Percentiles rank a stretch among this genome's conserved stretches.
These are phyloP conservation scores for Leptographium galeiforme DNA, from an alignment of 2,329 filamentous ascomycete species.

Conservation along the genomic window DNA sequence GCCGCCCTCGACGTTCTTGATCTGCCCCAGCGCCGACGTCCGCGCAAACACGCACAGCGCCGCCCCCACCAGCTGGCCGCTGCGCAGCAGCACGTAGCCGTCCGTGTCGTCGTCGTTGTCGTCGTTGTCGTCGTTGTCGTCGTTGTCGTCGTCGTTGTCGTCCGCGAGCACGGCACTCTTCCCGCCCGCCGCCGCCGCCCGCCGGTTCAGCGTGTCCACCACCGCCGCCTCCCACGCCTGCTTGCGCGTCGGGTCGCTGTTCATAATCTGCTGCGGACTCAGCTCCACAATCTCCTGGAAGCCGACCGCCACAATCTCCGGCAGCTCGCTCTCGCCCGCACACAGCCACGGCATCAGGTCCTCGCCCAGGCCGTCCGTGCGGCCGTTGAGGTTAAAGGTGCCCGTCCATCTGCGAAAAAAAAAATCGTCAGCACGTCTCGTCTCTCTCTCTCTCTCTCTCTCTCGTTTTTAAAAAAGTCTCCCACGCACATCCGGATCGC, in stretches of 20 bases:
- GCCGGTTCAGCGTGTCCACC: conserved; percentile 59
- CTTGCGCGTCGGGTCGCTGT: conserved; percentile 78
- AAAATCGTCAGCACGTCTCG: no score
- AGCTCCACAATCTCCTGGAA: conserved; percentile 99
- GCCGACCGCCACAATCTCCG: conserved; percentile 78
- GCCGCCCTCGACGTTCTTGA: conserved; percentile 94
- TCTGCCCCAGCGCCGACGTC: conserved; percentile 58
- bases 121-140: conserved; percentile 30
- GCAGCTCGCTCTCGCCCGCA: conserved; percentile 40
- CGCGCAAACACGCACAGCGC: conserved; percentile 87
- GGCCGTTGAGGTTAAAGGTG: conserved; percentile 91
- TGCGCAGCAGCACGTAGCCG: conserved; percentile 78
- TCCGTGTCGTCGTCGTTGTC: conserved; percentile 26
- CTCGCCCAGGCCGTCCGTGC: conserved; percentile 60
- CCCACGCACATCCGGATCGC: conserved; percentile 56
- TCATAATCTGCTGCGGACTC: conserved; percentile 97
- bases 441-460: no score
- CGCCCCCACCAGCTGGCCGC: conserved; percentile 87
- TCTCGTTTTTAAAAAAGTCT: background rate
- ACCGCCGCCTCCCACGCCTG: conserved; percentile 80
- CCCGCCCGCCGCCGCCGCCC: conserved; percentile 47
- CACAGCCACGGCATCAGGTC: conserved; percentile 82
- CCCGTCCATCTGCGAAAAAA: conserved; percentile 54
- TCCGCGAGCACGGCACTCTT: no score
- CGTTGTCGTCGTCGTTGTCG: conserved; percentile 26